Base-by-base conservation (phyloP, 495 filamentous ascomycete genomes). In the Aspergillus incahuasiensis region DNA sequence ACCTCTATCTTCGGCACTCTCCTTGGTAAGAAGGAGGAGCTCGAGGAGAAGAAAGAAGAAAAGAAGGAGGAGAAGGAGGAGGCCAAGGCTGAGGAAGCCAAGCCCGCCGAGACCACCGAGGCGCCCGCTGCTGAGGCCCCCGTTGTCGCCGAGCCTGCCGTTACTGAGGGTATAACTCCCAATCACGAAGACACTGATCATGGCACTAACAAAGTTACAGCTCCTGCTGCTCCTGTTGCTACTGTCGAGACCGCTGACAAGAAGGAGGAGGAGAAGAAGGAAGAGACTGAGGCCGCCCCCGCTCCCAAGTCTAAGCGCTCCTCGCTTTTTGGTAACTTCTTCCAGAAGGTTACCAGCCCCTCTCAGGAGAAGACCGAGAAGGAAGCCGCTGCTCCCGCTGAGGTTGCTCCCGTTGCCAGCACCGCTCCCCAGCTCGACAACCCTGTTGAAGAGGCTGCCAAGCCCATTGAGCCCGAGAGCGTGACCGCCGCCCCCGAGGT, bases 1-100 rank as follows among this genome's bases (percentile, higher is more conserved):
- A 65, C 75, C 40, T 91, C 89, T 65, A 84, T 95, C 75, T 95
- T 97, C 71, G 88, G 86, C 59, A 74, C 68, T 54, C 76, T 91
- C 43, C 76, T 89, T 3, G 81, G 83, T 64, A 91, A 90, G 83
- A 87, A 87, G 73, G 85, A 90, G 52, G 83, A 85, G 67, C 66
- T 78, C 48, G 82, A 87, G 74, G 74, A 79, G 61, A 68, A 78
- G 57, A 77, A 82, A 69, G 80, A 78, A 59, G 66, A 72, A 48
- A 63, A 66, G 32, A 75, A 79, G 68, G 59, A 63, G 12, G 73
- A 70, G 48, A 70, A 76, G 49, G 55, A 28, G 25, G 66, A 72
- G 50, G 63, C 67, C 38, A 75, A 79, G 68, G 59, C 64, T 15
- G 73, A 70, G 48, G 71, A 76, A 48, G 54, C 62, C 38, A 65